A percentile compares a stretch with the other conserved stretches of the same genome.
These are phyloP conservation scores for Phytophthora pini DNA, from an alignment of 352 stramenopile species.

Conservation along the genomic window DNA sequence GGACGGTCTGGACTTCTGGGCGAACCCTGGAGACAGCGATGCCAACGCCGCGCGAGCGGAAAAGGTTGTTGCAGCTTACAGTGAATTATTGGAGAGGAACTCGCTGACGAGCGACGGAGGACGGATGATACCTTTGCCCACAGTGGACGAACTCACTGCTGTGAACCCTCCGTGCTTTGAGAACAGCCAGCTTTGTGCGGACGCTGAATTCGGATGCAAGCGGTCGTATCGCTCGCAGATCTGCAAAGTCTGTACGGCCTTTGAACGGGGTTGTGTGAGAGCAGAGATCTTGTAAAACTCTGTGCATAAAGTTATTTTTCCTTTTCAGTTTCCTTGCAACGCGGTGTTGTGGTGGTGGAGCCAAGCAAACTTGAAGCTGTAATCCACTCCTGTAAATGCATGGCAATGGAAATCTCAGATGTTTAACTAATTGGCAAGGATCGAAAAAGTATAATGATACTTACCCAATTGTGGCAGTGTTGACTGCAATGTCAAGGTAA, in stretches of 20 bases:
- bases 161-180: constrained; percentile 67
- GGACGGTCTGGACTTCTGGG: constrained; percentile 71
- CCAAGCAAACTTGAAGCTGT: constrained; percentile 37
- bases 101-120: constrained; percentile 43
- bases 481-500: constrained; percentile 33
- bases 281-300: not conserved
- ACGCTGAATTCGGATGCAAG: constrained; percentile 56
- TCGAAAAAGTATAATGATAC: not conserved
- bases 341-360: constrained; percentile 10
- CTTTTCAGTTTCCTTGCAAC: not conserved
- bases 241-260: constrained; percentile 54
- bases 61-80: constrained; percentile 60
- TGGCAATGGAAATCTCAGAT: not conserved
- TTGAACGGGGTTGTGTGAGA: constrained; percentile 28
- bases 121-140: constrained; percentile 56
- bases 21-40: constrained; percentile 44
- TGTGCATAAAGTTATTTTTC: not conserved
- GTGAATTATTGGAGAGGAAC: constrained; percentile 34
- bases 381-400: constrained; percentile 21
- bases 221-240: constrained; percentile 65
- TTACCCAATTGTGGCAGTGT: constrained; percentile 29
- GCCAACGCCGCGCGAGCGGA: constrained; percentile 56
- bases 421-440: too few species aligned
- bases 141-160: constrained; percentile 37
- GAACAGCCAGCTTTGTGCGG: constrained; percentile 59